These are phyloP conservation scores for Metschnikowia colocasiae DNA, from an alignment of 805 yeast species.

Conservation along the genomic window DNA sequence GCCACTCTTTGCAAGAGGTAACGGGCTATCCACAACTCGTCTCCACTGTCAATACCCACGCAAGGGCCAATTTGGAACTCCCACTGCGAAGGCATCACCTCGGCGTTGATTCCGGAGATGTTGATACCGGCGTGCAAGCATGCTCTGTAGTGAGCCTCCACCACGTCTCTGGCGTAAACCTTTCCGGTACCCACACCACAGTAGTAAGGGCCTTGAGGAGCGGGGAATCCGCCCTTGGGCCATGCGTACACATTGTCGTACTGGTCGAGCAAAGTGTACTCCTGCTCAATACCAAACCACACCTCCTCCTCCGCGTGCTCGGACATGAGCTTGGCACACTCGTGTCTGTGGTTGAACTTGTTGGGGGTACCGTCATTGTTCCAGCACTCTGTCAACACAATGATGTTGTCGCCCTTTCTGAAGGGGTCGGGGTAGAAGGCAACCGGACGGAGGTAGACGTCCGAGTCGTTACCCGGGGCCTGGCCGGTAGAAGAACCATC, in stretches of 20 bases:
- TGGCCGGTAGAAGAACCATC: conserved; percentile 98
- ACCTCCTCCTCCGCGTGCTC: conserved; percentile 81
- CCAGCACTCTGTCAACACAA: conserved; percentile 95
- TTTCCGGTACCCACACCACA: conserved; percentile 99
- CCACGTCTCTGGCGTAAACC: conserved; percentile 95
- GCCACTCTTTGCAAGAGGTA: conserved; percentile 91
- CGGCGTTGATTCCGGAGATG: conserved; percentile 97
- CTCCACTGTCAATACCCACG: conserved; percentile 94
- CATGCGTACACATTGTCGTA: conserved; percentile 90
- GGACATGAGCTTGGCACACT: conserved; percentile 89
- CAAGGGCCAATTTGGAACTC: conserved; percentile 99
- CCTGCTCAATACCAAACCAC: conserved; percentile 99
- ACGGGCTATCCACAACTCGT: conserved; percentile 94
- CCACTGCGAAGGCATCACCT: conserved; percentile 99
- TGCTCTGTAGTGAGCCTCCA: conserved; percentile 99
- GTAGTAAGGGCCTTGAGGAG: conserved; percentile 99
- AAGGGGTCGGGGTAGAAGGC: conserved; percentile 95
- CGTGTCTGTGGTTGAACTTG: conserved; percentile 97
- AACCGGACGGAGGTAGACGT: conserved; percentile 91
- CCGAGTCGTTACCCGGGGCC: conserved; percentile 98
- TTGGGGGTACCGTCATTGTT: conserved; percentile 99
- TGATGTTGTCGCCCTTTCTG: conserved; percentile 95
- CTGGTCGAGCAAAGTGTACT: conserved; percentile 93
- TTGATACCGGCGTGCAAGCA: conserved; percentile 88
- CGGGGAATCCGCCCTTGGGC: conserved; percentile 99